Percentiles rank a stretch among this genome's conserved stretches.
These are phyloP conservation scores for Terana coerulea DNA, from an alignment of 768 basidiomycete species.

Conservation along the genomic window DNA sequence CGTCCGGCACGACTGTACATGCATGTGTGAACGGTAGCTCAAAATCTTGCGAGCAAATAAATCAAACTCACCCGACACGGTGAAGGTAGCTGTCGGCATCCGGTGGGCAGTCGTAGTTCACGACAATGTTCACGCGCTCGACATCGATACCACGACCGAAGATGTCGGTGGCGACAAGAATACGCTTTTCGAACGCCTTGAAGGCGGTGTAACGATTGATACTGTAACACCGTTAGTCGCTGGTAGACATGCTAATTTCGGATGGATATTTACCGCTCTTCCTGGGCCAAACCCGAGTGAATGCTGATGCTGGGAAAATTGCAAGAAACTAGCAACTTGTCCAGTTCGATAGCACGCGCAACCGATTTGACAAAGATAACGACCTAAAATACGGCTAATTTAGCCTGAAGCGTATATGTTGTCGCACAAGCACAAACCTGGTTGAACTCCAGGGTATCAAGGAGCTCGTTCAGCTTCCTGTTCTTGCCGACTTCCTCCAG, in stretches of 20 bases:
- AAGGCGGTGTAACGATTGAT: constrained; percentile 96
- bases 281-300: constrained; percentile 91
- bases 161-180: constrained; percentile 97
- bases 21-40: not conserved
- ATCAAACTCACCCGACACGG: constrained; percentile 81
- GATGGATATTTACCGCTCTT: constrained; percentile 73
- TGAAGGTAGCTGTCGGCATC: constrained; percentile 99
- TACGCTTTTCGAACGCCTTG: constrained; percentile 99
- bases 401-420: not conserved
- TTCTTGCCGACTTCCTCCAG: constrained; percentile 95
- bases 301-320: constrained; percentile 99
- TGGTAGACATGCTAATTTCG: constrained; percentile 6
- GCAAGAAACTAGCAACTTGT: constrained; percentile 93
- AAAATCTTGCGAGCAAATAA: not conserved
- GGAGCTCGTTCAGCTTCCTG: constrained; percentile 91
- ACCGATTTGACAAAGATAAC: constrained; percentile 99
- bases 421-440: constrained; percentile 53
- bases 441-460: constrained; percentile 97
- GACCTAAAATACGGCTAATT: constrained; percentile 50
- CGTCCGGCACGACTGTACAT: constrained; percentile 85
- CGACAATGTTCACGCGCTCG: constrained; percentile 98
- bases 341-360: constrained; percentile 91
- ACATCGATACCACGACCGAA: constrained; percentile 99
- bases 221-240: constrained; percentile 35
- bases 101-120: constrained; percentile 97